Evolutionary conservation across 1,284 basidiomycete genomes (phyloP).

Genomic region (Boletus mariae): DNA sequence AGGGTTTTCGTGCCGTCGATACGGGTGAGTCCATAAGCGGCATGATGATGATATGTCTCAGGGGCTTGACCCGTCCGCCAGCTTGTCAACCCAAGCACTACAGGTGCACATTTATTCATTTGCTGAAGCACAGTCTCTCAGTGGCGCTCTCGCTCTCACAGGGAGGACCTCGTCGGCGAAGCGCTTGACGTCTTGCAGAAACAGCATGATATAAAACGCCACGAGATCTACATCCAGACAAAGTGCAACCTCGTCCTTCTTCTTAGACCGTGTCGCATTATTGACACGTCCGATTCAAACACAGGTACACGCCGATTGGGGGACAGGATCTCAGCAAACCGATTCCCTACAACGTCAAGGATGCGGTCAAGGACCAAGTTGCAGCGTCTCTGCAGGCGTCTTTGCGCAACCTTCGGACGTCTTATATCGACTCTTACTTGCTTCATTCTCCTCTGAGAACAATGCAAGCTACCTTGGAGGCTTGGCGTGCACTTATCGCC

Average conservation of each 20-base stretch:
- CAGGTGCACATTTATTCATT: constrained; percentile 39
- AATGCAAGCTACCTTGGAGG: constrained; percentile 55
- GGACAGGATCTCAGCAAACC: constrained; percentile 70
- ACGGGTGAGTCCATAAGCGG: constrained; percentile 49
- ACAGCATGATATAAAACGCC: constrained; percentile 54
- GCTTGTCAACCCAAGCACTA: constrained; percentile 80
- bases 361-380: constrained; percentile 59
- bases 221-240: constrained; percentile 70
- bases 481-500: constrained; percentile 58
- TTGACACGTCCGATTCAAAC: constrained; percentile 2
- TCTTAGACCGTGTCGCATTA: neutral
- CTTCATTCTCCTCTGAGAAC: constrained; percentile 73
- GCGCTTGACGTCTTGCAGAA: constrained; percentile 54
- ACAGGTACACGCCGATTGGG: constrained; percentile 65
- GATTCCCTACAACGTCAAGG: constrained; percentile 64
- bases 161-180: constrained; percentile 76
- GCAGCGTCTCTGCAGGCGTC: constrained; percentile 60
- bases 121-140: neutral
- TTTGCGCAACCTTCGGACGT: constrained; percentile 61
- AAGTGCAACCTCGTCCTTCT: constrained; percentile 46
- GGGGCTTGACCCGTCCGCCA: constrained; percentile 24
- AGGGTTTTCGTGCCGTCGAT: constrained; percentile 77
- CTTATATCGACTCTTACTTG: constrained; percentile 71
- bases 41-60: constrained; percentile 1
- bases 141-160: constrained; percentile 26